phyloP scores from a whole-genome alignment of 352 stramenopile genomes.

The Pythium sukuiense region DNA sequence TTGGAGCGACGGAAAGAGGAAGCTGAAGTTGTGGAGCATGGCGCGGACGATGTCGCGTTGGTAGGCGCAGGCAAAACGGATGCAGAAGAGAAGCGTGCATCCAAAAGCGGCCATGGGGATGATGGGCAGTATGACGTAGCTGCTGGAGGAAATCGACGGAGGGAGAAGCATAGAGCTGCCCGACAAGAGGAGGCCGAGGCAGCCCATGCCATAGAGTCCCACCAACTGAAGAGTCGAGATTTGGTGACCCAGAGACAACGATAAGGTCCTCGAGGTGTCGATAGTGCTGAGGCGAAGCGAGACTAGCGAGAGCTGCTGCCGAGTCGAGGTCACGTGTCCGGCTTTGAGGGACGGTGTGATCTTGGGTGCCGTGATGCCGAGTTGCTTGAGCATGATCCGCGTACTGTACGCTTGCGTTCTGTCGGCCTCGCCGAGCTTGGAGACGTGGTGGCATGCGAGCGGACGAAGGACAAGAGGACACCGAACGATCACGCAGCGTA shows the following conservation, averaged over 20 bases:
- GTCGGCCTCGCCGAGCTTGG: neutral
- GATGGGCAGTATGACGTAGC: neutral
- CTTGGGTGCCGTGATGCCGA: conserved; percentile 24
- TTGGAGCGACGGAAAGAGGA: conserved; percentile 28
- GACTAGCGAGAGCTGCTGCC: conserved; percentile 24
- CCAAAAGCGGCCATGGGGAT: conserved; percentile 8
- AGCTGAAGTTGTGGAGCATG: conserved; percentile 20
- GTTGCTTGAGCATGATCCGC: conserved; percentile 23
- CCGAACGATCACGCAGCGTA: conserved; percentile 21
- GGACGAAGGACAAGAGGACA: conserved; percentile 8
- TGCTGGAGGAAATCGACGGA: too few relatives aligned
- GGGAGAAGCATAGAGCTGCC: conserved; percentile 16
- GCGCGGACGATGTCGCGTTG: conserved; percentile 20
- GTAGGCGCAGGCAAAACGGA: conserved; percentile 4
- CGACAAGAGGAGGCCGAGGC: conserved; percentile 14
- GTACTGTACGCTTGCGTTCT: conserved; percentile 11
- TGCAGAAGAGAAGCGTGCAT: conserved; percentile 15
- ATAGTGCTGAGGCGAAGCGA: conserved; percentile 27
- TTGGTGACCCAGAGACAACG: neutral
- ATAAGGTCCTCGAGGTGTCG: conserved; percentile 12
- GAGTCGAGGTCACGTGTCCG: conserved; percentile 5
- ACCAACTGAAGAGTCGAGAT: neutral
- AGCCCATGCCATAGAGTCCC: conserved; percentile 16
- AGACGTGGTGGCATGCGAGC: neutral
- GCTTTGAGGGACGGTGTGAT: conserved; percentile 8